Conservation (phyloP, 805 yeast species). For the Metschnikowia continentalis region DNA sequence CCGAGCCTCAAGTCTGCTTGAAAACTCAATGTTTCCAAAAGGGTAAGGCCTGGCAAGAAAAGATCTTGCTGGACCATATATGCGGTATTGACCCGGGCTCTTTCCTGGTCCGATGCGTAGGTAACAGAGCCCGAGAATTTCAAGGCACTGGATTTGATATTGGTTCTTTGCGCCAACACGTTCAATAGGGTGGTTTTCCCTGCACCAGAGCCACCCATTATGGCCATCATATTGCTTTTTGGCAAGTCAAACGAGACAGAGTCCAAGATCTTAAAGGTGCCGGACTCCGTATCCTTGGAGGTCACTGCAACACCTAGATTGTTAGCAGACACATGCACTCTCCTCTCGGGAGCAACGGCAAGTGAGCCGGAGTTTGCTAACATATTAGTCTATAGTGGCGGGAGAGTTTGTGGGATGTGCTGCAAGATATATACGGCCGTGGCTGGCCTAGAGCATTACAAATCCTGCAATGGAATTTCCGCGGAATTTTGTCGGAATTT, state of each 20-base stretch:
- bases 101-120: constrained; percentile 17
- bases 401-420: not conserved
- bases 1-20: constrained; percentile 73
- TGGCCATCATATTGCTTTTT: constrained; percentile 65
- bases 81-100: constrained; percentile 36
- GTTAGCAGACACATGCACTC: constrained; percentile 13
- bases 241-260: constrained; percentile 57
- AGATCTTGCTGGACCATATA: constrained; percentile 76
- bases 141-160: constrained; percentile 37
- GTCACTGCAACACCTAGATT: constrained; percentile 12
- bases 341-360: constrained; percentile 8
- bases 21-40: constrained; percentile 62
- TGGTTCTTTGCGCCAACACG: constrained; percentile 52
- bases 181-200: constrained; percentile 82
- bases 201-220: constrained; percentile 84
- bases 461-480: not conserved
- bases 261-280: constrained; percentile 23
- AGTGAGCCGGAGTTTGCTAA: constrained; percentile 9
- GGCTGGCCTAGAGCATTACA: not conserved
- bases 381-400: not conserved
- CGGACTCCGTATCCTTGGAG: constrained; percentile 11
- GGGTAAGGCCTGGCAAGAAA: constrained; percentile 65
- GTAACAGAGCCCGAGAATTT: constrained; percentile 40
- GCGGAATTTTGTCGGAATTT: constrained; percentile 2
- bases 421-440: not conserved